Conservation (phyloP, 371 early-diverging fungal genomes). For the Apophysomyces trapeziformis region DNA sequence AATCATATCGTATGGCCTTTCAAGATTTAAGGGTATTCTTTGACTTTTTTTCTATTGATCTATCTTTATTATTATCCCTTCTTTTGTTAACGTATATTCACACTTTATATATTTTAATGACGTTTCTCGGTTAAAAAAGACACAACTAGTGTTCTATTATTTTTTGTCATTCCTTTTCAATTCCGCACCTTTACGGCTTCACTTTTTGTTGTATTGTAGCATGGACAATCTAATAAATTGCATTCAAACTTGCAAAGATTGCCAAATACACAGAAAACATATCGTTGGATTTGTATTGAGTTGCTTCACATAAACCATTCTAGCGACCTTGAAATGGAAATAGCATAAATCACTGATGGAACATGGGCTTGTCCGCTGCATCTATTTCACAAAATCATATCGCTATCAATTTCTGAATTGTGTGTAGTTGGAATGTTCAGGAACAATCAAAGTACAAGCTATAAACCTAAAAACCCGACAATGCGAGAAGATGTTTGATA, state of each 20-base stretch:
- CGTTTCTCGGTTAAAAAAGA: background rate
- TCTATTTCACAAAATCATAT: background rate
- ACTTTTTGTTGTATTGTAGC: slow-evolving; percentile 1
- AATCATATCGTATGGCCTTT: slow-evolving; percentile 5
- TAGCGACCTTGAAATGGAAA: background rate
- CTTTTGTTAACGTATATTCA: slow-evolving; percentile 4
- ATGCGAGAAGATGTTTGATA: too few relatives aligned
- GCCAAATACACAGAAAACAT: background rate
- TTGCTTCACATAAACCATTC: background rate
- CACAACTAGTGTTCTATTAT: slow-evolving; percentile 7
- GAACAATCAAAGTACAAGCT: too few relatives aligned
- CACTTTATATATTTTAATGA: background rate
- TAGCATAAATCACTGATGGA: background rate
- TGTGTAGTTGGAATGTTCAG: too few relatives aligned
- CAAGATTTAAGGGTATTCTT: slow-evolving; percentile 1
- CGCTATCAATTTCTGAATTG: too few relatives aligned
- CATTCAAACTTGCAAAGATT: background rate
- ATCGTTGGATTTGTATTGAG: background rate
- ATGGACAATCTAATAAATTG: background rate
- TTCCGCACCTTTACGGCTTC: background rate
- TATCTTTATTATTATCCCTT: background rate
- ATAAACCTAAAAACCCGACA: too few relatives aligned
- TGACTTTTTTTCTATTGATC: background rate
- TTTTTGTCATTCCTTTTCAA: slow-evolving; percentile 3
- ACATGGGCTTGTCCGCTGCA: background rate